Conservation (phyloP, 208 protist species). For the Acanthamoeba rhysodes region DNA sequence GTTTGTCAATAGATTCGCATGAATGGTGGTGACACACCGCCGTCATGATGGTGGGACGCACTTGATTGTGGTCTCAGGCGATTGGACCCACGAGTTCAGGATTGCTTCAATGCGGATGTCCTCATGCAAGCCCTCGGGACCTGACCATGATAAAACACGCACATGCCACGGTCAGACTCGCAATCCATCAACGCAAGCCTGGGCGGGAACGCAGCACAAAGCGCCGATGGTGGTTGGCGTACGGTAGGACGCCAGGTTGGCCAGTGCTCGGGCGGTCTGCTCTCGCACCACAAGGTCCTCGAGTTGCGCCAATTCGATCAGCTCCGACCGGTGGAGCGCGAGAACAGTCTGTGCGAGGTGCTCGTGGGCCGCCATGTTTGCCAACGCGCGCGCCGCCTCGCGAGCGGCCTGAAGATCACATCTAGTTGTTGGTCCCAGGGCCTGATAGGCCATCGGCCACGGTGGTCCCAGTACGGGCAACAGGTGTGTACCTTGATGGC, state of each 20-base stretch:
- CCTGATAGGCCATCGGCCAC: not conserved
- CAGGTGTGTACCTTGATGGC: not conserved
- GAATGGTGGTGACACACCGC: not conserved
- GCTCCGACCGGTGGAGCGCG: not conserved
- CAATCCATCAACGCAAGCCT: no score
- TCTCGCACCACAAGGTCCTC: not conserved
- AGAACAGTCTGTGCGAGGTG: not conserved
- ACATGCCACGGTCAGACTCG: no score
- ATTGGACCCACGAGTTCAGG: slow-evolving; percentile 19
- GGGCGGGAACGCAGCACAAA: not conserved
- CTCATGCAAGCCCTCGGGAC: not conserved
- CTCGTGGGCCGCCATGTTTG: slow-evolving; percentile 18
- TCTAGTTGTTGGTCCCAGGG: not conserved
- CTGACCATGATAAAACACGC: not conserved
- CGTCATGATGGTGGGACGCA: not conserved
- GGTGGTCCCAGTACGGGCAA: not conserved
- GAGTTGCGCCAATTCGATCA: not conserved
- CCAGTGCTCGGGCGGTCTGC: slow-evolving; percentile 2
- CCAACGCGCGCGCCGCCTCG: slow-evolving; percentile 7
- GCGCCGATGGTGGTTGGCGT: not conserved
- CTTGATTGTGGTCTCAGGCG: not conserved
- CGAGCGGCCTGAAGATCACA: not conserved
- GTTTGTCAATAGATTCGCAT: no score
- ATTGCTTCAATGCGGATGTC: not conserved
- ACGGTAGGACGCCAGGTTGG: slow-evolving; percentile 3